A percentile compares a stretch with the other conserved stretches of the same genome.
Conservation (phyloP, 2,329 filamentous ascomycete genomes). For the Pseudogymnoascus sp. region DNA sequence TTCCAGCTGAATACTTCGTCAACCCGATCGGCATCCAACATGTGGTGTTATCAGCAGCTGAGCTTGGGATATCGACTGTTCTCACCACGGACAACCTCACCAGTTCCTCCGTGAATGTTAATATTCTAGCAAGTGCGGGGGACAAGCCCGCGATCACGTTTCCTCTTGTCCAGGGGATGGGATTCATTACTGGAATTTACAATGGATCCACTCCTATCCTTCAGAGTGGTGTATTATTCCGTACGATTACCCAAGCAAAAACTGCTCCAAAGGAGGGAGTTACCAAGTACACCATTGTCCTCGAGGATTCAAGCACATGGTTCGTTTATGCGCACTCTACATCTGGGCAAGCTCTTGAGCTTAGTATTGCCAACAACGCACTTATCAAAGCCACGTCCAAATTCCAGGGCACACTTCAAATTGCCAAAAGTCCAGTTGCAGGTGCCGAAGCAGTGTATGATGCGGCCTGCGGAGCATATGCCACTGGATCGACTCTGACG, state of each 20-base stretch:
- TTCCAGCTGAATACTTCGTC: conserved; percentile 64
- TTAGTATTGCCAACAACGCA: conserved; percentile 61
- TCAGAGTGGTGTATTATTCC: conserved; percentile 69
- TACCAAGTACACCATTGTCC: conserved; percentile 66
- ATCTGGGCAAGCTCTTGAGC: conserved; percentile 54
- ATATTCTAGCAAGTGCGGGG: conserved; percentile 51
- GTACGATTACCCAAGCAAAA: conserved; percentile 52
- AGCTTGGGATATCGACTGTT: conserved; percentile 57
- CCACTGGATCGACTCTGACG: conserved; percentile 55
- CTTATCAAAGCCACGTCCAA: conserved; percentile 56
- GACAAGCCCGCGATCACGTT: conserved; percentile 61
- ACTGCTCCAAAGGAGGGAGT: conserved; percentile 56
- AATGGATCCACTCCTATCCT: conserved; percentile 63
- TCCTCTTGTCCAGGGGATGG: conserved; percentile 84
- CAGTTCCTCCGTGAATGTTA: conserved; percentile 59
- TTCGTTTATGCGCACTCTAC: conserved; percentile 66
- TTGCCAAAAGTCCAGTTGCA: conserved; percentile 66
- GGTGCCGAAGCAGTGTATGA: conserved; percentile 67
- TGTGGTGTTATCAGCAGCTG: conserved; percentile 69
- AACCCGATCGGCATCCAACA: conserved; percentile 80
- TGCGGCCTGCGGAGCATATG: conserved; percentile 67
- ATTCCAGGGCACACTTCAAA: conserved; percentile 75
- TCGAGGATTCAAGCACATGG: conserved; percentile 72
- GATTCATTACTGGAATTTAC: conserved; percentile 75
- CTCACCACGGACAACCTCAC: conserved; percentile 49